Conservation (phyloP, 306 rosid genomes). For the Quercus parvula region DNA sequence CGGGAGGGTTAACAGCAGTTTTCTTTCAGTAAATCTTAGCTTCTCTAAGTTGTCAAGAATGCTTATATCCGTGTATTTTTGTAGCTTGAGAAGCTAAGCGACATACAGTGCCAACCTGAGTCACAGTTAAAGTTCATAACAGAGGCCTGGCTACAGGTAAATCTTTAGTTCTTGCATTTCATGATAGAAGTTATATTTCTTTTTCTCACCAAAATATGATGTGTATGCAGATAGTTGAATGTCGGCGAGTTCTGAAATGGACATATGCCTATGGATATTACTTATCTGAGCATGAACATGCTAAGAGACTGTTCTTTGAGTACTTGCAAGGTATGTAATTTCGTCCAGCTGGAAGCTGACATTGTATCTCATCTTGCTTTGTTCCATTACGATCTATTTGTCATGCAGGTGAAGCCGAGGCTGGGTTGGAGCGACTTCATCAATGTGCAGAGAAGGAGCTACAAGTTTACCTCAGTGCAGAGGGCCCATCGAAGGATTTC, state of each 20-base stretch:
- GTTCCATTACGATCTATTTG: neutral
- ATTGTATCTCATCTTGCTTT: neutral
- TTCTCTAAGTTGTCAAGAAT: neutral
- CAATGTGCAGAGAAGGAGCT: constrained; percentile 82
- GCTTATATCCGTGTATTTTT: neutral
- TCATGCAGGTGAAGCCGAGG: constrained; percentile 66
- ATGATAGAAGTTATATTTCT: neutral
- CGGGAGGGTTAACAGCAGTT: neutral
- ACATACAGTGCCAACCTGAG: constrained; percentile 91
- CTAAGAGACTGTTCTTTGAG: constrained; percentile 68
- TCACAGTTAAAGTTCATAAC: constrained; percentile 95
- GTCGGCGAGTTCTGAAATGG: constrained; percentile 95
- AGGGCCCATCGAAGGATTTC: constrained; percentile 65
- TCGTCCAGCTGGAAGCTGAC: neutral
- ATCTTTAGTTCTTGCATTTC: neutral
- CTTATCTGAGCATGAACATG: constrained; percentile 67
- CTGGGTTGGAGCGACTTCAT: constrained; percentile 78
- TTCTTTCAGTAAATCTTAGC: neutral
- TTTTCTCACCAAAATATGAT: neutral
- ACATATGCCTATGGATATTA: constrained; percentile 93
- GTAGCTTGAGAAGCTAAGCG: constrained; percentile 92
- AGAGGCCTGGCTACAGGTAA: constrained; percentile 97
- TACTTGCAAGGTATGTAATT: constrained; percentile 56
- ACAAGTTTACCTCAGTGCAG: constrained; percentile 53
- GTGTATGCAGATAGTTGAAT: constrained; percentile 78